Evolutionary conservation across 176 grass and related monocot species (phyloP).

Genomic region (Avena atlantica): DNA sequence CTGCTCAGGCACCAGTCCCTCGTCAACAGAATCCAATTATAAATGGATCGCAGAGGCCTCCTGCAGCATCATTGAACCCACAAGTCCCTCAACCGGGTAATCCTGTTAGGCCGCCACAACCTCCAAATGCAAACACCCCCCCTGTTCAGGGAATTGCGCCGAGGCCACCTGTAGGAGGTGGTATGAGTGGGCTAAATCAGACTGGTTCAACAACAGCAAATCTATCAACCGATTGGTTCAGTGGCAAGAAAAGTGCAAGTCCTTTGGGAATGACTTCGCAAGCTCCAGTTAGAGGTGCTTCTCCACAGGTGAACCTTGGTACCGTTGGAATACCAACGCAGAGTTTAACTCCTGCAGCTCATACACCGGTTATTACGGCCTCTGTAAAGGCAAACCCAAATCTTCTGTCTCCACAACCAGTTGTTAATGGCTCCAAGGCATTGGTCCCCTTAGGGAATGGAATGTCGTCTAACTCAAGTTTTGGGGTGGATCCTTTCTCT

Average conservation of each 20-base stretch:
- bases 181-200: slow-evolving; percentile 43
- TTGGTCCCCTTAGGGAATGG: slow-evolving; percentile 70
- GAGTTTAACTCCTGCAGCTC: slow-evolving; percentile 49
- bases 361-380: slow-evolving; percentile 18
- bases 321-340: slow-evolving; percentile 50
- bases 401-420: slow-evolving; percentile 51
- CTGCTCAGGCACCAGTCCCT: slow-evolving; percentile 52
- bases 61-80: slow-evolving; percentile 38
- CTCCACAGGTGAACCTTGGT: slow-evolving; percentile 54
- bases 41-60: slow-evolving; percentile 43
- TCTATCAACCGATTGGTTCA: slow-evolving; percentile 91
- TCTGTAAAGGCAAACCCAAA: slow-evolving; percentile 41
- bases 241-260: slow-evolving; percentile 65
- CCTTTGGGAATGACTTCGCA: slow-evolving; percentile 57
- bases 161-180: slow-evolving; percentile 50
- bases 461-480: slow-evolving; percentile 57
- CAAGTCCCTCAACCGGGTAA: slow-evolving; percentile 48
- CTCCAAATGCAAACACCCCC: slow-evolving; percentile 48
- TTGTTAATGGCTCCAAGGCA: slow-evolving; percentile 65
- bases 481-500: slow-evolving; percentile 59
- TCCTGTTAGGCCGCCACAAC: slow-evolving; percentile 58
- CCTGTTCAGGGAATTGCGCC: slow-evolving; percentile 54
- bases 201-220: slow-evolving; percentile 53
- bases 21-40: slow-evolving; percentile 61
- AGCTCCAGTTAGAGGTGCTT: slow-evolving; percentile 54